Evolutionary conservation across 75 land plant species (phyloP), one percentile per base, ranked within the genome.

Genomic region (Larix kaempferi): DNA sequence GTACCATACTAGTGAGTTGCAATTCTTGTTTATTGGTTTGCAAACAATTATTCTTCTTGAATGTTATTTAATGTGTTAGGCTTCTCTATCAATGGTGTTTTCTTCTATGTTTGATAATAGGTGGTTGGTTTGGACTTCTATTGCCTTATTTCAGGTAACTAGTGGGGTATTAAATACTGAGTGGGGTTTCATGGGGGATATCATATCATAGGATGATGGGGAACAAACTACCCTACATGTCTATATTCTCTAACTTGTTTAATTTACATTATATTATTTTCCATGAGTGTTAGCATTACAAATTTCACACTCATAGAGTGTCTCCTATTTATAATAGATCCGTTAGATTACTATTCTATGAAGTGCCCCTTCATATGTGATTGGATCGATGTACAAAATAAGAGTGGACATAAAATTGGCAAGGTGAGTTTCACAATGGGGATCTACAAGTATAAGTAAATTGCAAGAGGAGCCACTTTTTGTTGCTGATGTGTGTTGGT

Each of bases 101-200:
- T 29, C 33, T 29, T 0, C 33, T 29, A 0, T 29, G 1, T 29
- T 29, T 29, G 33, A 29, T 29, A 29, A 29, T 29, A 29, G 1
- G 1, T 0, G 33, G 33, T 29, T 29, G 0, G 33, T 29, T 29
- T 29, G 33, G 33, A 29, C 33, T 29, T 29, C n/a, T 57, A 1
- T 57, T 57, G 0, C 59, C 17, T 57, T 12, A 57, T 57, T 1
- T 57, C 59, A 93, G 95, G 95, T 95, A 19, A 91, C 92, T 54
- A 90, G 81, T 65, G 96, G 91, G 56, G 96, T 94, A 12, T 86
- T 93, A 75, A 80, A 88, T 56, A 93, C 92, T 22, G 84, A 88
- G 56, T 91, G 94, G 96, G 94, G 94, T 13, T 78, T 83, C 49
- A 61, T 93, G 78, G 91, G 89, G 96, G 87, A 88, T 52, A 87